A percentile compares a stretch with the other conserved stretches of the same genome.
Evolutionary conservation across 2,329 filamentous ascomycete species (phyloP).

Genomic region (Venturia oleaginea): DNA sequence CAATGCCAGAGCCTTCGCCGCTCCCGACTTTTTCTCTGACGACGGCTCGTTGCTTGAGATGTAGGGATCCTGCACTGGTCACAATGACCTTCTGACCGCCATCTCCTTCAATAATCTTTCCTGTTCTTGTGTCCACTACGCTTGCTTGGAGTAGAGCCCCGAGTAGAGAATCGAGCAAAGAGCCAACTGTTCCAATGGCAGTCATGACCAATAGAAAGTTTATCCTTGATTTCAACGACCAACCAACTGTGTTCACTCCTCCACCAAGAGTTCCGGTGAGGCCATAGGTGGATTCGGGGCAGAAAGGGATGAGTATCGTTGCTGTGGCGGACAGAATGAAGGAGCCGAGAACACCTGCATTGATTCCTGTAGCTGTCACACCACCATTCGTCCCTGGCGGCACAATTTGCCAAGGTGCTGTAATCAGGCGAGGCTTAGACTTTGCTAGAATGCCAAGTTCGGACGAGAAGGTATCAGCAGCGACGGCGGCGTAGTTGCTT

Average conservation of each 20-base stretch:
- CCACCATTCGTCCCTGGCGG: conserved; percentile 91
- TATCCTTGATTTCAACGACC: conserved; percentile 46
- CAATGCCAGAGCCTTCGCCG: conserved; percentile 27
- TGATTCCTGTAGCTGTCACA: conserved; percentile 65
- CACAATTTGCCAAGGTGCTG: conserved; percentile 68
- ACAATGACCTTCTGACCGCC: conserved; percentile 54
- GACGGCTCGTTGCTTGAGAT: conserved; percentile 24
- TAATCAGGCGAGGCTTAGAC: conserved; percentile 72
- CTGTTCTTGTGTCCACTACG: conserved; percentile 72
- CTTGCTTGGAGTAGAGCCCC: conserved; percentile 79
- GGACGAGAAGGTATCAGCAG: conserved; percentile 89
- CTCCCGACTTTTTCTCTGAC: conserved; percentile 19
- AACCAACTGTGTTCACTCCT: conserved; percentile 29
- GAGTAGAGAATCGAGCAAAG: conserved; percentile 76
- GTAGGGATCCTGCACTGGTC: conserved; percentile 24
- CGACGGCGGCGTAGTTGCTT: conserved; percentile 82
- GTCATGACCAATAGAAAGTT: conserved; percentile 48
- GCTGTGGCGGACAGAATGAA: conserved; percentile 60
- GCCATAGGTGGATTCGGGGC: conserved; percentile 25
- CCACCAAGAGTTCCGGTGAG: conserved; percentile 17
- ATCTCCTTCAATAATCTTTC: conserved; percentile 81
- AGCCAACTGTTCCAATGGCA: conserved; percentile 67
- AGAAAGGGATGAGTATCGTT: conserved; percentile 61
- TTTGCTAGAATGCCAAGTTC: conserved; percentile 86
- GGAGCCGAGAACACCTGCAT: conserved; percentile 65